Conservation (phyloP, 345 rosid species). For the Isatis tinctoria region DNA sequence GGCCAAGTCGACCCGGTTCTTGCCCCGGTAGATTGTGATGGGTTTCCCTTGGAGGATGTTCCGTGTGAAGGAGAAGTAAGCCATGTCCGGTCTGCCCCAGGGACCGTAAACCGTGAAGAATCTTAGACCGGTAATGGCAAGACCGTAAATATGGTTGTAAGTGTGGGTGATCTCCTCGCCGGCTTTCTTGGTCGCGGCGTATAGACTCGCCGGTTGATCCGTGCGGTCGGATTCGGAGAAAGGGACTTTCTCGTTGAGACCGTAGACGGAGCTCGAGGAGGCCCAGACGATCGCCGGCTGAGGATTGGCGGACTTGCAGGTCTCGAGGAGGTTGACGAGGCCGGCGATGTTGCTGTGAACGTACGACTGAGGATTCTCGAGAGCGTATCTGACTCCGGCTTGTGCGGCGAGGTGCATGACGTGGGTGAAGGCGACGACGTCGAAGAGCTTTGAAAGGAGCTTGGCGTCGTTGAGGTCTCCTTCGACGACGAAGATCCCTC, state of each 20-base stretch:
- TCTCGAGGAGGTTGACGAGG: slow-evolving; percentile 63
- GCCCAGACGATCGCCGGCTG: slow-evolving; percentile 88
- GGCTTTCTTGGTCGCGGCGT: slow-evolving; percentile 85
- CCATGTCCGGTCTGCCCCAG: slow-evolving; percentile 92
- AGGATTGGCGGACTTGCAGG: slow-evolving; percentile 62
- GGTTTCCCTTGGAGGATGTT: slow-evolving; percentile 73
- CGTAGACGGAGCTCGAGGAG: slow-evolving; percentile 80
- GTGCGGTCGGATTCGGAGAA: slow-evolving; percentile 70
- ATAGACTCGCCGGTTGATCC: slow-evolving; percentile 78
- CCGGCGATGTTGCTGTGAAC: slow-evolving; percentile 78
- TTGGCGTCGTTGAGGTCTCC: slow-evolving; percentile 69
- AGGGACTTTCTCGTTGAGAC: slow-evolving; percentile 61
- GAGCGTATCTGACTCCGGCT: slow-evolving; percentile 77
- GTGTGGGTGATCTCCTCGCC: slow-evolving; percentile 83
- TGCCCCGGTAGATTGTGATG: slow-evolving; percentile 65
- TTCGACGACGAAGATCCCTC: slow-evolving; percentile 54
- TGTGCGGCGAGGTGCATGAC: slow-evolving; percentile 93
- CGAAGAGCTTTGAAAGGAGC: slow-evolving; percentile 59
- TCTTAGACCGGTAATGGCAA: slow-evolving; percentile 68
- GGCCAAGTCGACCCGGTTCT: slow-evolving; percentile 60
- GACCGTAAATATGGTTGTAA: slow-evolving; percentile 77
- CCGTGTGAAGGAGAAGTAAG: slow-evolving; percentile 64
- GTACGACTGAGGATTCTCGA: slow-evolving; percentile 72
- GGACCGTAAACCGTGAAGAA: slow-evolving; percentile 89
- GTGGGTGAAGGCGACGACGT: slow-evolving; percentile 73